These are phyloP conservation scores for Croton setiger DNA, from an alignment of 441 rosid species.

Conservation along the genomic window DNA sequence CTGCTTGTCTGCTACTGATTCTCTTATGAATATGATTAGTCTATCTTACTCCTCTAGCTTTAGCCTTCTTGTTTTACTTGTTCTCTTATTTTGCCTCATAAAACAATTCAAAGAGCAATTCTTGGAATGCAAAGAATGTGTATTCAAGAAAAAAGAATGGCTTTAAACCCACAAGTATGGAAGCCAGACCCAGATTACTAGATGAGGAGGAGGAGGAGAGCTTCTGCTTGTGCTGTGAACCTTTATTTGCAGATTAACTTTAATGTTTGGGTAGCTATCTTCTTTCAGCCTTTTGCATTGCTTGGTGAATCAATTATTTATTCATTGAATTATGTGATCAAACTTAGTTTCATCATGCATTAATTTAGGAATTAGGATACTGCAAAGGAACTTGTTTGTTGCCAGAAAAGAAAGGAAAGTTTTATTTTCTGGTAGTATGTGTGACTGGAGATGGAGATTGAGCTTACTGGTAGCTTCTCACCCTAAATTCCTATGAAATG, in stretches of 20 bases:
- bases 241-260: background rate
- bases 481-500: background rate
- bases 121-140: background rate
- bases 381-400: background rate
- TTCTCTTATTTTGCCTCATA: background rate
- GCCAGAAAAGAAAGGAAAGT: background rate
- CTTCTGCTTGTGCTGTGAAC: background rate
- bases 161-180: background rate
- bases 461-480: background rate
- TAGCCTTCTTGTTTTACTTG: background rate
- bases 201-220: background rate
- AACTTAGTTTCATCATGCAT: background rate
- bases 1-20: background rate
- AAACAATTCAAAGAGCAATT: background rate
- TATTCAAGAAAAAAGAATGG: background rate
- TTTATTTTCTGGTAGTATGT: background rate
- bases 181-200: background rate
- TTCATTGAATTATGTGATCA: background rate
- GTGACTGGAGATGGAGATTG: background rate
- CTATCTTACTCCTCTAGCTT: background rate
- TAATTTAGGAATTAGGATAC: background rate
- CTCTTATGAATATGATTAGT: slow-evolving; percentile 1
- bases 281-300: background rate
- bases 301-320: background rate
- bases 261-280: background rate